Percentiles rank a stretch among this genome's conserved stretches.
These are phyloP conservation scores for Erythrobasidium hasegawianum DNA, from an alignment of 1,284 basidiomycete species.

Conservation along the genomic window DNA sequence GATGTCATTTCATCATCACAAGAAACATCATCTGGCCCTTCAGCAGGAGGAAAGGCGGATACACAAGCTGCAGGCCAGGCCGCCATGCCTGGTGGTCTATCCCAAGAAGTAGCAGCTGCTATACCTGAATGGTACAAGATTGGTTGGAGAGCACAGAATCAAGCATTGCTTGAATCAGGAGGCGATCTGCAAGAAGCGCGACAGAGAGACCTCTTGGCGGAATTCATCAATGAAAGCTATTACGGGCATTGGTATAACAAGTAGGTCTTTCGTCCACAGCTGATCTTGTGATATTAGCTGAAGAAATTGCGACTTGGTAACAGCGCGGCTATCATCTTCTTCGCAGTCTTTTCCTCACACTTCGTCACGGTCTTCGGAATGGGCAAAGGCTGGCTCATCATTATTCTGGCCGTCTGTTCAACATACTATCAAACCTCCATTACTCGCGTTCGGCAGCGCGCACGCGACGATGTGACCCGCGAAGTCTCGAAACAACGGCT, in stretches of 20 bases:
- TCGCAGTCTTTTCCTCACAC: slow-evolving; percentile 70
- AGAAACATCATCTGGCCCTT: slow-evolving; percentile 28
- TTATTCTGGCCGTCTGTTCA: slow-evolving; percentile 73
- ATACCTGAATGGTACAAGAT: slow-evolving; percentile 79
- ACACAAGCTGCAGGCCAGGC: slow-evolving; percentile 22
- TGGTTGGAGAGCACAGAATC: slow-evolving; percentile 67
- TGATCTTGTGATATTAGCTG: too few relatives aligned
- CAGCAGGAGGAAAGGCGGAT: slow-evolving; percentile 10
- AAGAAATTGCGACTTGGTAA: too few relatives aligned
- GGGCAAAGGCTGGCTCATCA: slow-evolving; percentile 84
- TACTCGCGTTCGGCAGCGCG: slow-evolving; percentile 69
- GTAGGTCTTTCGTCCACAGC: slow-evolving; percentile 27
- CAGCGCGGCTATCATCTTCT: slow-evolving; percentile 58
- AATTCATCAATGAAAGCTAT: slow-evolving; percentile 67
- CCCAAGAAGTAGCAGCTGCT: slow-evolving; percentile 52
- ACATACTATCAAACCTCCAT: slow-evolving; percentile 89
- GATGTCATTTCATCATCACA: slow-evolving; percentile 58
- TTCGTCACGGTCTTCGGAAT: slow-evolving; percentile 78
- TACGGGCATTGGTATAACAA: slow-evolving; percentile 91
- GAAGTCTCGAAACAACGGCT: slow-evolving; percentile 88
- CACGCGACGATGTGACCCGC: slow-evolving; percentile 90
- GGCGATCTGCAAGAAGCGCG: slow-evolving; percentile 29
- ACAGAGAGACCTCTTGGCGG: slow-evolving; percentile 36
- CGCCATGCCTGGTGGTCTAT: slow-evolving; percentile 59
- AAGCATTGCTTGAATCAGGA: slow-evolving; percentile 23